Base-by-base conservation (phyloP, 495 filamentous ascomycete genomes). In the Pyrenopolyporus hunteri region DNA sequence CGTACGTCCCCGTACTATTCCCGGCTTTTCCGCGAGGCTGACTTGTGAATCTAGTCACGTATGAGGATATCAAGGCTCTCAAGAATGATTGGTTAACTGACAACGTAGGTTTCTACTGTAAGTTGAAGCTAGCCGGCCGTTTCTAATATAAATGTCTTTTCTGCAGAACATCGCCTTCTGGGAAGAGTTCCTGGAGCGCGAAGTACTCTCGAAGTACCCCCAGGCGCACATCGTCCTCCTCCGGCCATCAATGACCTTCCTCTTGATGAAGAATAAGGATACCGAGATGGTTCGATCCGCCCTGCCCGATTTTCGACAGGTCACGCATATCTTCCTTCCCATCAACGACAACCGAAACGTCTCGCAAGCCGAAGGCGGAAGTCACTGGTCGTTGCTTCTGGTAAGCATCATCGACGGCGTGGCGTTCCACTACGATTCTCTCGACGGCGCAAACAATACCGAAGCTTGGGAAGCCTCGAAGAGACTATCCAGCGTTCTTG, bases 71-170 rank as follows among this genome's bases (percentile, higher is more conserved):
- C 59, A 87, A 89, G 72, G 86, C 87, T 23, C 81, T 98, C 40
- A 93, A 90, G 76, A 79, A 89, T 71, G 95, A 97, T 78, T 98
- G 94, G 94, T 79, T 98, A 43, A 98, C 93, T n/a, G 94, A 98
- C 73, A 97, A 96, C 78, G 92, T 96, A 83, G 53, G 87, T 39
- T 55, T 28, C 26, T 22, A 22, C 10, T 10, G 5, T 7, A 17
- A 40, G 33, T 11, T 23, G 4, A 13, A 52, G 29, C 36, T 23
- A 56, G 35, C 50, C 8, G n/a, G 17, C 16, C 10, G 14, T 13
- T 33, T 28, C 66, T 74, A 39, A 67, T 42, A 40, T n/a, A 6
- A 8, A 44, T 23, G 37, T 57, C 31, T 20, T 4, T 20, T 4
- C 7, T 31, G 20, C 63, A 91, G 88, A 87, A 83, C 59, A 98